Base-by-base conservation (phyloP, 2,329 filamentous ascomycete genomes). In the Paracamarosporium sp. region DNA sequence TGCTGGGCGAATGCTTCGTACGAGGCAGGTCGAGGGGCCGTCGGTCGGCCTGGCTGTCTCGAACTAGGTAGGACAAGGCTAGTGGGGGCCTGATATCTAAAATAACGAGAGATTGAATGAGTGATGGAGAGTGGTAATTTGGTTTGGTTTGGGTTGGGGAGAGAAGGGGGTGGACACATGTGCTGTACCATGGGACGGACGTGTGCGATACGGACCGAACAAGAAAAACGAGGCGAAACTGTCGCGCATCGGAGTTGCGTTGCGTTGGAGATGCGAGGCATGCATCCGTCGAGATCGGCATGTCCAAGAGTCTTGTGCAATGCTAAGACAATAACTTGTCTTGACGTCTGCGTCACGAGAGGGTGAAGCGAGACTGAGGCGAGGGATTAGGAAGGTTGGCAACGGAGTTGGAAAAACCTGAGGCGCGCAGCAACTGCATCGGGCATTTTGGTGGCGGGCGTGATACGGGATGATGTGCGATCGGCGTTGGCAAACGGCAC, bases 361-460 rank as follows among this genome's bases (percentile, higher is more conserved):
- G 27, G 31, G 20, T 48, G 46, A 48, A 48, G 40, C 40, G 40
- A n/a, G 22, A 43, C 2, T 38, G n/a, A n/a, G n/a, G 36, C 36
- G 36, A 40, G 17, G 9, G 22, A 20, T 46, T 20, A 12, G 11
- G 15, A 22, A 25, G 15, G 31, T 28, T 50, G 31, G 33, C 33
- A 40, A 13, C 33, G 47, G 47, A 50, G 47, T 50, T 50, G 33
- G 33, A 50, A 50, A 50, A 50, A 50, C 22, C 24, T 28, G 3
- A 35, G 6, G 22, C 27, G 22, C 15, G 40, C 6, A 20, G 22
- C 22, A 9, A 7, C 22, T 43, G 40, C 40, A 24, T 47, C 44
- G 44, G 44, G 44, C 28, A 46, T 22, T 46, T 46, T 22, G 8
- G 27, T 6, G 17, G n/a, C n/a, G n/a, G n/a, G n/a, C n/a, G n/a